These are phyloP conservation scores for Gastroboletus turbinatus DNA, from an alignment of 1,284 basidiomycete species.

Conservation along the genomic window DNA sequence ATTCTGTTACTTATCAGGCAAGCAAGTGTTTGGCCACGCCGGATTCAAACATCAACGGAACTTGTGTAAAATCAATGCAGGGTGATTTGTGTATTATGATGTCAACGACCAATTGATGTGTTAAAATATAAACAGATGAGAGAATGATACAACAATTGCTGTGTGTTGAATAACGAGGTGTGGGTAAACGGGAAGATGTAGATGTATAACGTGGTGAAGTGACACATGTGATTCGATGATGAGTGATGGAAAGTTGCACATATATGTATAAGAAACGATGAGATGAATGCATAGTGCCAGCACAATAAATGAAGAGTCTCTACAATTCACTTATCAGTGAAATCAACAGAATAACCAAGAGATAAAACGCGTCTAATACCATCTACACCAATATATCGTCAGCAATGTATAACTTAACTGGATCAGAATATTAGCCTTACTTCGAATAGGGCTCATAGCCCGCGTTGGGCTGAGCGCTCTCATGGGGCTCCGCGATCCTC, in stretches of 20 bases:
- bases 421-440: conserved; percentile 20
- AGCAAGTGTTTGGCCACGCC: not conserved
- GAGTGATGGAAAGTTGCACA: not conserved
- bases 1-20: conserved; percentile 1
- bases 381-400: conserved; percentile 20
- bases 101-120: not conserved
- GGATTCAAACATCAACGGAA: not conserved
- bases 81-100: not conserved
- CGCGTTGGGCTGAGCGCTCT: conserved; percentile 33
- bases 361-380: conserved; percentile 32
- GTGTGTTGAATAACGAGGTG: not conserved
- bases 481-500: conserved; percentile 16
- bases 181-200: not conserved
- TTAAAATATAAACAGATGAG: not conserved
- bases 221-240: not conserved
- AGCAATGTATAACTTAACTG: conserved; percentile 1
- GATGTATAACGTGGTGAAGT: not conserved
- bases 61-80: not conserved
- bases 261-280: not conserved
- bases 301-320: not conserved
- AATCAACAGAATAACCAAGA: conserved; percentile 14
- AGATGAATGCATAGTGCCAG: conserved; percentile 1
- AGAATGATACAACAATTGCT: not conserved
- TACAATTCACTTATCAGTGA: conserved; percentile 12
- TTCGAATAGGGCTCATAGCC: conserved; percentile 35